Evolutionary conservation across 139 green algal genomes (phyloP), one percentile per base, ranked within the genome.

Genomic region (Micractinium sp.): DNA sequence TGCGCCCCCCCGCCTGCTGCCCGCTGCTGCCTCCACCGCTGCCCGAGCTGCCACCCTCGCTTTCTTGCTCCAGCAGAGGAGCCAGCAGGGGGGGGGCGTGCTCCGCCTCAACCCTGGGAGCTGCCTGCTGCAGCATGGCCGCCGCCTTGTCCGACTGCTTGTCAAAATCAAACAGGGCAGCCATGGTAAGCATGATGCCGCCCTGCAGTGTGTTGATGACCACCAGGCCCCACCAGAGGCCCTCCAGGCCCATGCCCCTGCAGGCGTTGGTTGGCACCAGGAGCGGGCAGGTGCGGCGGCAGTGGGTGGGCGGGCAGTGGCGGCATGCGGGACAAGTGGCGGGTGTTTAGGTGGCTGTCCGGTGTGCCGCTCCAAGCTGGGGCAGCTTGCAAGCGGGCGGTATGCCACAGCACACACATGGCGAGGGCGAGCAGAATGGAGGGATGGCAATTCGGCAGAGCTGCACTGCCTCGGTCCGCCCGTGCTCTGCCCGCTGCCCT

Each of bases 161-260:
- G 29, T 84, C 69, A 82, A 85, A 89, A 16, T 89, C 75, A 35
- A 85, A 85, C 15, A 35, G 61, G 0, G 33, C 29, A 1, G 85
- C 77, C n/a, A 89, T 33, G 19, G 76, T 61, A 16, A 89, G 75
- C 85, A 89, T 89, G 69, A 89, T 76, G 56, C 35, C 23, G 7
- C 85, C 85, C 75, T 89, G 85, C 85, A 82, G 36, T 4, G 86
- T 89, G 75, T 89, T 81, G 22, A 86, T 77, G 7, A 78, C 20
- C 41, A 94, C 82, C 61, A 96, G 69, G 2, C 92, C 94, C 23
- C 80, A 82, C 93, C 93, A 96, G 41, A 96, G 90, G 19, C 94
- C 94, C 53, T 92, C 27, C 23, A 92, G 71, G 22, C 93, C 93
- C 84, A 92, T 25, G 20, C 67, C 35, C 7, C 35, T 38, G 27